Conservation (phyloP, 305 asterid genomes). For the Euphrasia arctica region DNA sequence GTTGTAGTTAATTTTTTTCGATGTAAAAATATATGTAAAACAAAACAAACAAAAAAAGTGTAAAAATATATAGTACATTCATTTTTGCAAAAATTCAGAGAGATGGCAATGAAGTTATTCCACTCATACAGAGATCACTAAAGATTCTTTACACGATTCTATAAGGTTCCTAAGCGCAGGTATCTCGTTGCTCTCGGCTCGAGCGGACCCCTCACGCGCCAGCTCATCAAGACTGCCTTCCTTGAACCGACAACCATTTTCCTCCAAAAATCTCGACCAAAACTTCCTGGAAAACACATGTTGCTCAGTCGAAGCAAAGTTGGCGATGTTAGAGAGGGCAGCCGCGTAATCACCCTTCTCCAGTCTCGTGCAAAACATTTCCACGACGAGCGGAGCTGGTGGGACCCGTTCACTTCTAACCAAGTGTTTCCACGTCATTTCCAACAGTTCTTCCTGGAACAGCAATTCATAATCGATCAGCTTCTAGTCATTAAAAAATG, state of each 20-base stretch:
- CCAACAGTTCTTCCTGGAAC: conserved; percentile 55
- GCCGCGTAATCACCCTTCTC: conserved; percentile 46
- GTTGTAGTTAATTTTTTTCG: too few relatives aligned
- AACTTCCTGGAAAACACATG: conserved; percentile 57
- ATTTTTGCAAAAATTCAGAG: too few relatives aligned
- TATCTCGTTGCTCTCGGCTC: conserved; percentile 31
- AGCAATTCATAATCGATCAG: conserved; percentile 7
- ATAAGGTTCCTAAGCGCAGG: conserved; percentile 43
- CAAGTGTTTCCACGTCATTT: conserved; percentile 74
- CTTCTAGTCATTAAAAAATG: neutral
- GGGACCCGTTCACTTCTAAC: conserved; percentile 46
- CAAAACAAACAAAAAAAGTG: too few relatives aligned
- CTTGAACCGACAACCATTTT: conserved; percentile 39
- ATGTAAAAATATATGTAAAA: too few relatives aligned
- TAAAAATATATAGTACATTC: too few relatives aligned
- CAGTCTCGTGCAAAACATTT: conserved; percentile 59
- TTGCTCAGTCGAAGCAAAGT: conserved; percentile 43
- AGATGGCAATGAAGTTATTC: too few relatives aligned
- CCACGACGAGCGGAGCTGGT: conserved; percentile 50
- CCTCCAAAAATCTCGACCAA: conserved; percentile 58
- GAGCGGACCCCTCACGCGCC: conserved; percentile 32
- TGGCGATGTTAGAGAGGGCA: conserved; percentile 50
- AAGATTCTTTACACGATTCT: conserved; percentile 52
- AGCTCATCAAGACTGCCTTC: conserved; percentile 41
- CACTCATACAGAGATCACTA: conserved; percentile 20